Percentiles rank a stretch among this genome's conserved stretches.
phyloP scores from a whole-genome alignment of 73 alveolate genomes.

The Tetrahymena malaccensis region DNA sequence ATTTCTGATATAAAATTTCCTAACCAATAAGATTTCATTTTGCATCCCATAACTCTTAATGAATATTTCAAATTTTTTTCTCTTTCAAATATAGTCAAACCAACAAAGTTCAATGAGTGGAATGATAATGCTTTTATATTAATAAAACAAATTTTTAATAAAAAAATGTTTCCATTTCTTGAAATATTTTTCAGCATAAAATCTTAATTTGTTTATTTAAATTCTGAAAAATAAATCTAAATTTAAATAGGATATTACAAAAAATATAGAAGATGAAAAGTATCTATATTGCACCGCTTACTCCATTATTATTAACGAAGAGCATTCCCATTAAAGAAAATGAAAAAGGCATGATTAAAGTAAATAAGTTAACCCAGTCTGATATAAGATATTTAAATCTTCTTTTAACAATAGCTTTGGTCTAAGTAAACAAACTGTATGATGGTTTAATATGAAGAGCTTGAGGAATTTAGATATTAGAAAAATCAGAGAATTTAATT shows the following conservation, averaged over 20 bases:
- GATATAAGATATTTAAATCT: conserved; percentile 2
- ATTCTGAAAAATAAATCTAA: too few species aligned
- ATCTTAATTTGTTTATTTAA: too few species aligned
- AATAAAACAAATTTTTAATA: not conserved
- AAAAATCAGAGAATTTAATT: not conserved
- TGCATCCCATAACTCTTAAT: conserved; percentile 35
- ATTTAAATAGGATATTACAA: too few species aligned
- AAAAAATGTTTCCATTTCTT: too few species aligned
- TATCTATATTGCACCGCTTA: not conserved
- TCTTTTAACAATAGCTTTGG: conserved; percentile 1
- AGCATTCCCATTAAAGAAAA: not conserved
- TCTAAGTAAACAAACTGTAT: not conserved
- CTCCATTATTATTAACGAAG: not conserved
- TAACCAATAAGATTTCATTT: conserved; percentile 21
- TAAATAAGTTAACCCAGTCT: conserved; percentile 9
- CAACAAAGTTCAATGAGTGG: conserved; percentile 9
- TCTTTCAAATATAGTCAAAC: conserved; percentile 16
- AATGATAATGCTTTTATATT: conserved; percentile 19
- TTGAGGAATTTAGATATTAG: not conserved
- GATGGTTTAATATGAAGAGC: not conserved
- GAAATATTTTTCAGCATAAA: too few species aligned
- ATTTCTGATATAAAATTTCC: conserved; percentile 21
- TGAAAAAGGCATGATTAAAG: not conserved
- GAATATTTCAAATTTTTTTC: conserved; percentile 24
- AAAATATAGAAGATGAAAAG: not conserved